Conservation (phyloP, 1,139 yeast genomes). For the Ashbya aceris region DNA sequence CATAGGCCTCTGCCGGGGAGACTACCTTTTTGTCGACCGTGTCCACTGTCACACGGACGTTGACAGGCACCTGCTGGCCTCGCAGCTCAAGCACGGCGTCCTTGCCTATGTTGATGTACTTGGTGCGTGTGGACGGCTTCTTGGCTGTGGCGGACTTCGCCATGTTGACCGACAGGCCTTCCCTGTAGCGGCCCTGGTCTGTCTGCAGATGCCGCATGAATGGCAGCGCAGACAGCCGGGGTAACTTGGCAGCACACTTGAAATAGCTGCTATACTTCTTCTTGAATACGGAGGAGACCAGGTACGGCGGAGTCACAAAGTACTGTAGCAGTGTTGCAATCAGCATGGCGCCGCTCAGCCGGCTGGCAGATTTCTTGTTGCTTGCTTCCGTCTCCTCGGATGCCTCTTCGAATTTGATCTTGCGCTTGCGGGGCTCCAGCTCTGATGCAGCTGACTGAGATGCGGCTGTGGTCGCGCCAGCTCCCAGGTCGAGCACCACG, state of each 20-base stretch:
- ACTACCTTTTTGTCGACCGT: constrained; percentile 52
- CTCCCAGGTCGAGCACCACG: constrained; percentile 47
- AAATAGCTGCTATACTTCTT: constrained; percentile 39
- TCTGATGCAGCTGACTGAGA: constrained; percentile 1
- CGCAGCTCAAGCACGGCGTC: constrained; percentile 46
- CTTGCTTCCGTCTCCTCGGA: constrained; percentile 16
- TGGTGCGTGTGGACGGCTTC: constrained; percentile 50
- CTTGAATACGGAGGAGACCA: constrained; percentile 55
- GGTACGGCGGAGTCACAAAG: constrained; percentile 80
- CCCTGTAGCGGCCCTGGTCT: constrained; percentile 35
- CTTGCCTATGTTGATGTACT: constrained; percentile 67
- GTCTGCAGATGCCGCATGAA: constrained; percentile 45
- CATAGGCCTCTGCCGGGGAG: constrained; percentile 66
- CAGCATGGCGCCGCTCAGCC: constrained; percentile 37
- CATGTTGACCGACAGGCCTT: constrained; percentile 65
- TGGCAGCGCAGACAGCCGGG: constrained; percentile 65
- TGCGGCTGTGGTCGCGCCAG: constrained; percentile 8
- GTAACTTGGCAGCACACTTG: constrained; percentile 58
- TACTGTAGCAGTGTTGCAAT: constrained; percentile 69
- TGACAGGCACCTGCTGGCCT: constrained; percentile 59
- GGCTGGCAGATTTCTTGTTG: constrained; percentile 13
- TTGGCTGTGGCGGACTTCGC: constrained; percentile 36
- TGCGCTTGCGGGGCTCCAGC: constrained; percentile 7
- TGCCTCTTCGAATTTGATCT: constrained; percentile 6
- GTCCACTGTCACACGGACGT: constrained; percentile 78